Conservation (phyloP, 1,284 basidiomycete species). For the Exsudoporus floridanus region DNA sequence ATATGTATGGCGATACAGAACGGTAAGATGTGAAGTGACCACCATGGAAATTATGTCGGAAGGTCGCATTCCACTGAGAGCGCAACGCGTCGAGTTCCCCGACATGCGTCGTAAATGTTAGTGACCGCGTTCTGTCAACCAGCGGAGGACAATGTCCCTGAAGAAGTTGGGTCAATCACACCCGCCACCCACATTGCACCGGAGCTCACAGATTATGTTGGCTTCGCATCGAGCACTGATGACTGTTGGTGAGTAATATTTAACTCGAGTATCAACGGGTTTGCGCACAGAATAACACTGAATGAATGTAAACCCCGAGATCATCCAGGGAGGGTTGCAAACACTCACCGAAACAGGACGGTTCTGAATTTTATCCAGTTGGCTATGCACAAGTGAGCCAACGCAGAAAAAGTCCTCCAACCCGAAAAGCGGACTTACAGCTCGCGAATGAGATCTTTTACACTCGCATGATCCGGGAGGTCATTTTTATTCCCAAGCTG, state of each 20-base stretch:
- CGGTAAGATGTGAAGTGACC: neutral
- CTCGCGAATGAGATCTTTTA: slow-evolving; percentile 83
- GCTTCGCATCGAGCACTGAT: slow-evolving; percentile 88
- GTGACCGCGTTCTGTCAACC: slow-evolving; percentile 66
- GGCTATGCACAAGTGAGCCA: slow-evolving; percentile 41
- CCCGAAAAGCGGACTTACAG: slow-evolving; percentile 52
- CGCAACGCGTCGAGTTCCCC: slow-evolving; percentile 24
- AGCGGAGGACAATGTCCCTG: slow-evolving; percentile 74
- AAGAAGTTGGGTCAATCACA: slow-evolving; percentile 7
- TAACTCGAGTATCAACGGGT: neutral
- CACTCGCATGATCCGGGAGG: slow-evolving; percentile 72
- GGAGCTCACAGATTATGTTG: slow-evolving; percentile 81
- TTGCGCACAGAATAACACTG: slow-evolving; percentile 77
- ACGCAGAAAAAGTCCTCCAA: neutral
- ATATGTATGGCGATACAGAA: neutral
- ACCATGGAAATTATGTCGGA: neutral
- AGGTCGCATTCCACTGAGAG: neutral
- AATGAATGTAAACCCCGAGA: neutral
- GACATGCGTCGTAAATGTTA: slow-evolving; percentile 31
- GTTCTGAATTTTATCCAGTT: slow-evolving; percentile 81
- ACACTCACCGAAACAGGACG: slow-evolving; percentile 80
- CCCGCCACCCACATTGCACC: neutral
- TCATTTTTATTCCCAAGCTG: slow-evolving; percentile 97
- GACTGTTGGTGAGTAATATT: slow-evolving; percentile 5
- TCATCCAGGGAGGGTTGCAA: neutral